phyloP scores from a whole-genome alignment of 345 rosid genomes.

The Odontarrhena argentea region DNA sequence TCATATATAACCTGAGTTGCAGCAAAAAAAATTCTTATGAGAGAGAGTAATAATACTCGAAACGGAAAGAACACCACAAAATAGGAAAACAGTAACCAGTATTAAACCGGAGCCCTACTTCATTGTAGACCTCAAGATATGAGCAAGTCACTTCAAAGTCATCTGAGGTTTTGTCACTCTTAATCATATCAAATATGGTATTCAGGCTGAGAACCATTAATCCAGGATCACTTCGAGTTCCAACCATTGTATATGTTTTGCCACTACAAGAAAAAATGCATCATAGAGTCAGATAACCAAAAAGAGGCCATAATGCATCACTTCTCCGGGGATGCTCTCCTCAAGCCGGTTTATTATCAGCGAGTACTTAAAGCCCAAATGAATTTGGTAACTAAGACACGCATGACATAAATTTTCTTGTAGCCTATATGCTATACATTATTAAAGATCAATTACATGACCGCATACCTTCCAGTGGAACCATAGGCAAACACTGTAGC shows the following conservation, averaged over 20 bases:
- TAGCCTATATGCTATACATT: background rate
- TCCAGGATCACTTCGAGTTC: slow-evolving; percentile 84
- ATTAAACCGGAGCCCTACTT: slow-evolving; percentile 50
- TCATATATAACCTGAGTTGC: slow-evolving; percentile 82
- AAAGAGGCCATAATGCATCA: slow-evolving; percentile 13
- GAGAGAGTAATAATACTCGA: background rate
- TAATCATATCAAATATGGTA: slow-evolving; percentile 76
- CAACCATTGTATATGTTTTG: slow-evolving; percentile 96
- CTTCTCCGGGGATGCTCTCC: slow-evolving; percentile 11
- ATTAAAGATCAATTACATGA: slow-evolving; percentile 1
- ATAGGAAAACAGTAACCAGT: background rate
- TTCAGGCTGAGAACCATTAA: slow-evolving; percentile 95
- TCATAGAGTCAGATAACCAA: slow-evolving; percentile 16
- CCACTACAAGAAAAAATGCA: slow-evolving; percentile 53
- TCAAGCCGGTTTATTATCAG: slow-evolving; percentile 12
- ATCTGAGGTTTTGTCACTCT: slow-evolving; percentile 65
- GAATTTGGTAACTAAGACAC: background rate
- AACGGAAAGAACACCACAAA: slow-evolving; percentile 2
- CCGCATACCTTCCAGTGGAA: slow-evolving; percentile 89
- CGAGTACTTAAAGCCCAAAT: background rate
- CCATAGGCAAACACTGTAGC: slow-evolving; percentile 97
- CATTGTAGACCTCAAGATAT: slow-evolving; percentile 95
- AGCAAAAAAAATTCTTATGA: background rate
- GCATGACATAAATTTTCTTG: slow-evolving; percentile 7
- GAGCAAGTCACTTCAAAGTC: slow-evolving; percentile 88